These are phyloP conservation scores for Metschnikowia aberdeeniae DNA, from an alignment of 805 yeast genomes.

Conservation along the genomic window DNA sequence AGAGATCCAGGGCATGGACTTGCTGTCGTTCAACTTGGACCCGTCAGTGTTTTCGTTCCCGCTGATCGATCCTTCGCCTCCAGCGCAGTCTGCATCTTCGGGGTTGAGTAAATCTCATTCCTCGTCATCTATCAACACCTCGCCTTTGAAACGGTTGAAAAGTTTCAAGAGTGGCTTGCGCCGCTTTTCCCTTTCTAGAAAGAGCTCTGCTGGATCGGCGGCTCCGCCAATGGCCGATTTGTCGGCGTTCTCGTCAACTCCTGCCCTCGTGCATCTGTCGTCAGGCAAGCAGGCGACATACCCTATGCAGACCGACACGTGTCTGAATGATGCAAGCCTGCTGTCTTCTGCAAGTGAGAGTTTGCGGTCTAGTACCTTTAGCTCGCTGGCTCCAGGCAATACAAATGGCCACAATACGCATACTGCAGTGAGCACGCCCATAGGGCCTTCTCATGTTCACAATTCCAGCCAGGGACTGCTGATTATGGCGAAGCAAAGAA, in stretches of 20 bases:
- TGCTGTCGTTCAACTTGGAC: constrained; percentile 21
- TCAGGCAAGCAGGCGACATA: constrained; percentile 3
- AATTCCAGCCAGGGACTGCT: constrained; percentile 15
- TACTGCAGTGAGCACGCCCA: constrained; percentile 7
- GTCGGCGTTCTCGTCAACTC: constrained; percentile 3
- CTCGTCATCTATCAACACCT: constrained; percentile 14
- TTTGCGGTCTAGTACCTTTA: constrained; percentile 14
- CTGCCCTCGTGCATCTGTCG: background rate
- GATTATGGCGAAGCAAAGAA: constrained; percentile 11
- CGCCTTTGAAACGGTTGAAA: constrained; percentile 35
- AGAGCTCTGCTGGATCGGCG: constrained; percentile 6
- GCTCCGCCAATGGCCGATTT: constrained; percentile 3
- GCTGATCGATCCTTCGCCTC: constrained; percentile 7
- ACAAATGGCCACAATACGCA: constrained; percentile 1
- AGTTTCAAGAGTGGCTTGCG: constrained; percentile 37
- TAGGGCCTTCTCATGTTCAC: constrained; percentile 10
- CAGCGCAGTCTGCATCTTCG: constrained; percentile 4
- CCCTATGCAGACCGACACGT: constrained; percentile 11
- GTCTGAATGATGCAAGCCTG: constrained; percentile 10
- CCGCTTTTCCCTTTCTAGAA: constrained; percentile 28
- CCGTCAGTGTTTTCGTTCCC: constrained; percentile 17
- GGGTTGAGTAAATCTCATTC: constrained; percentile 3
- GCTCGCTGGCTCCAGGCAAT: constrained; percentile 7
- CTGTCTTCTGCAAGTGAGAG: constrained; percentile 14
- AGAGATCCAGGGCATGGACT: constrained; percentile 25